Evolutionary conservation across 441 rosid species (phyloP).

Genomic region (Oxalis stricta): DNA sequence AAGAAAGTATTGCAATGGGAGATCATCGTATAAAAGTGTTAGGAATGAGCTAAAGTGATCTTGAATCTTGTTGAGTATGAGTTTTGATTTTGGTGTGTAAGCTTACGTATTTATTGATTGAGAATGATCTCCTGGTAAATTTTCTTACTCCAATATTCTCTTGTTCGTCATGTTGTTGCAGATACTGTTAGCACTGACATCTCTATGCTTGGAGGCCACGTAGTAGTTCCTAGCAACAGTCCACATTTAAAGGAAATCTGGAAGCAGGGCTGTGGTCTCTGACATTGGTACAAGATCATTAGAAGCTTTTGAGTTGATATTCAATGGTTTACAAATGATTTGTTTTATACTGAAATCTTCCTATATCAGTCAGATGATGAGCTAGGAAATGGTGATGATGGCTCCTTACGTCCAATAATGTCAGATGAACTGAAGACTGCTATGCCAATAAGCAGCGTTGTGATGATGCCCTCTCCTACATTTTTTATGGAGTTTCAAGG

Average conservation of each 20-base stretch:
- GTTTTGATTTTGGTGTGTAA: no score
- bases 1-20: no score
- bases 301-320: neutral
- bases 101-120: no score
- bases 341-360: neutral
- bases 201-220: slow-evolving; percentile 74
- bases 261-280: slow-evolving; percentile 52
- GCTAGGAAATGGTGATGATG: slow-evolving; percentile 44
- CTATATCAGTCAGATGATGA: slow-evolving; percentile 26
- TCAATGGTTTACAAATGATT: neutral
- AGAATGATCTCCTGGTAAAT: slow-evolving; percentile 4
- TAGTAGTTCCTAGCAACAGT: slow-evolving; percentile 37
- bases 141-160: neutral
- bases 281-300: slow-evolving; percentile 46
- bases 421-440: slow-evolving; percentile 33
- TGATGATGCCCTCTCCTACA: slow-evolving; percentile 56
- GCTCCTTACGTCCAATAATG: slow-evolving; percentile 29
- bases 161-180: neutral
- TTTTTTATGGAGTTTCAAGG: slow-evolving; percentile 84
- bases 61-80: no score
- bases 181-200: no score
- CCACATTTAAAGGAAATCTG: slow-evolving; percentile 82
- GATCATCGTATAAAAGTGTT: neutral
- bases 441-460: slow-evolving; percentile 30
- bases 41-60: neutral